Evolutionary conservation across 345 rosid genomes (phyloP).

Genomic region (Nasturtium officinale): DNA sequence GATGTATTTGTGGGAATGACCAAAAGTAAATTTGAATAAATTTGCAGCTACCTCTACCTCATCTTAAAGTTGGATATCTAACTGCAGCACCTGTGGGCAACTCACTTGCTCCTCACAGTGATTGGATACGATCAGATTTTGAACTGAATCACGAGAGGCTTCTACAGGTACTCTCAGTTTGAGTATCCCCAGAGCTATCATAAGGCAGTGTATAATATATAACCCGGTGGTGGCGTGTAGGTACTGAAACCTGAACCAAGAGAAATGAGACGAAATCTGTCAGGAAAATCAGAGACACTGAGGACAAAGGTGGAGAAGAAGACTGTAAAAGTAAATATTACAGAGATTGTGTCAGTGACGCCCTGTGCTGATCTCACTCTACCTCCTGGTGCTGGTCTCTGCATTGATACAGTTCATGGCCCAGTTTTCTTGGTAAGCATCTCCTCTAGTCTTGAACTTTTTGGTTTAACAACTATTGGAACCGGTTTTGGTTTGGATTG

Average conservation of each 20-base stretch:
- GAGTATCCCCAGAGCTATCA: neutral
- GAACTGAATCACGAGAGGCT: slow-evolving; percentile 85
- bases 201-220: neutral
- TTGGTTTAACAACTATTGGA: neutral
- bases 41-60: slow-evolving; percentile 83
- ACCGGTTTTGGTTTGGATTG: neutral
- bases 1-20: neutral
- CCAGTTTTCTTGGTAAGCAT: slow-evolving; percentile 80
- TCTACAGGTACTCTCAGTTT: slow-evolving; percentile 60
- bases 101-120: slow-evolving; percentile 81
- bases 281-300: slow-evolving; percentile 52
- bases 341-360: slow-evolving; percentile 81
- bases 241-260: slow-evolving; percentile 58
- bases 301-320: slow-evolving; percentile 51
- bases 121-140: slow-evolving; percentile 82
- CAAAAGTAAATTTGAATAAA: slow-evolving; percentile 18
- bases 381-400: slow-evolving; percentile 97
- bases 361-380: slow-evolving; percentile 90
- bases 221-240: slow-evolving; percentile 41
- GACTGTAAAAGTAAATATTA: slow-evolving; percentile 66
- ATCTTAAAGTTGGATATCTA: slow-evolving; percentile 81
- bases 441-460: neutral
- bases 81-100: slow-evolving; percentile 80
- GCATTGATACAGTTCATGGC: slow-evolving; percentile 76
- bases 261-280: slow-evolving; percentile 59